Conservation (phyloP, 306 rosid genomes). For the Rosa rugosa region DNA sequence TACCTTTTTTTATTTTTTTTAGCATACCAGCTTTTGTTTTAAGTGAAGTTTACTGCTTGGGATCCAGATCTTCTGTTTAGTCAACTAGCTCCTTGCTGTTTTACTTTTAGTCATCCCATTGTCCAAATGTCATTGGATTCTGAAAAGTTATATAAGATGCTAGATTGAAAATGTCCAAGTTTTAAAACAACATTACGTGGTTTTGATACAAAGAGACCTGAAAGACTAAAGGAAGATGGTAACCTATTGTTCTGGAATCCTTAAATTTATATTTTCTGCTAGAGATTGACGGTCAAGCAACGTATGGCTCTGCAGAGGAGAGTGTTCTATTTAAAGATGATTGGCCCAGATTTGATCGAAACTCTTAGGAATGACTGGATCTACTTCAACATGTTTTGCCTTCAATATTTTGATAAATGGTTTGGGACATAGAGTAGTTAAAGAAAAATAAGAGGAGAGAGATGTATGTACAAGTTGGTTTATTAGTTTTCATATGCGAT, state of each 20-base stretch:
- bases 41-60: not conserved
- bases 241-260: not conserved
- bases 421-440: not conserved
- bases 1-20: not conserved
- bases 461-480: not conserved
- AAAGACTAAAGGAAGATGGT: not conserved
- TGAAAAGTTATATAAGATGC: not conserved
- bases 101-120: not conserved
- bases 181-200: not conserved
- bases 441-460: not conserved
- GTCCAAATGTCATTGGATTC: not conserved
- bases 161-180: not conserved
- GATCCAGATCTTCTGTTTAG: not conserved
- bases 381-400: not conserved
- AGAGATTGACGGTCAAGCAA: not conserved
- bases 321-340: not conserved
- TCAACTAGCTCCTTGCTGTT: not conserved
- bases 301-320: not conserved
- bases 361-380: not conserved
- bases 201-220: not conserved
- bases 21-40: not conserved
- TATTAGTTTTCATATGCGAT: not conserved
- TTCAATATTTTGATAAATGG: not conserved
- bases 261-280: not conserved
- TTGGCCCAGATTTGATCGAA: not conserved